Base-by-base conservation (phyloP, 352 stramenopile genomes). In the Thraustotheca clavata region DNA sequence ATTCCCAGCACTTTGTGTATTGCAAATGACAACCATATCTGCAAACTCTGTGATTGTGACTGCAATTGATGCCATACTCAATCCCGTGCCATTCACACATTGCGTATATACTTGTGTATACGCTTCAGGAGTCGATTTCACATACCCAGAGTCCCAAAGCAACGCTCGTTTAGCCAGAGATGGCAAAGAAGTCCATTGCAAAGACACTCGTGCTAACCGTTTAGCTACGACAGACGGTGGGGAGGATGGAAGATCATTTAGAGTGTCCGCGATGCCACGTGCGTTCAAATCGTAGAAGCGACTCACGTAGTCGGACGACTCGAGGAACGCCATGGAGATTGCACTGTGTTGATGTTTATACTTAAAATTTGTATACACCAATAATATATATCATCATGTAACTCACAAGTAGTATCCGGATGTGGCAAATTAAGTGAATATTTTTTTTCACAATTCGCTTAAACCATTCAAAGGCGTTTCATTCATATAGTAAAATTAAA, bases 211-310 rank as follows among this genome's bases (percentile, higher is more conserved):
- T 3, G 24, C 22, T 29, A 65, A 46, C 16, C 57, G 38, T 24
- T 18, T n/a, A 20, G 47, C 3, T 8, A 65, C 57, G 22, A 36
- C 57, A 22, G 12, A 12, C 5, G 57, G 57, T n/a, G 47, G 35
- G 6, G 57, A 39, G n/a, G 57, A n/a, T 18, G 57, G 22, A 20
- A 65, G 22, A 7, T 52, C 38, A 32, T 26, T 22, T 27, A 20
- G 12, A n/a, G 57, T 27, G 38, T 54, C 35, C 41, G 18, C 57
- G 33, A 40, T 31, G 43, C n/a, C 7, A 16, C 24, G 38, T 16
- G 40, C 57, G 38, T 54, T 46, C n/a, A 65, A 34, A 34, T 38
- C 38, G n/a, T 65, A 54, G 57, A 54, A 54, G 31, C 57, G n/a
- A 16, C 27, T 29, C 3, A 65, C 57, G 47, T 46, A 65, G 57